These are phyloP conservation scores for Schrenkiella parvula DNA, from an alignment of 345 rosid species.

Conservation along the genomic window DNA sequence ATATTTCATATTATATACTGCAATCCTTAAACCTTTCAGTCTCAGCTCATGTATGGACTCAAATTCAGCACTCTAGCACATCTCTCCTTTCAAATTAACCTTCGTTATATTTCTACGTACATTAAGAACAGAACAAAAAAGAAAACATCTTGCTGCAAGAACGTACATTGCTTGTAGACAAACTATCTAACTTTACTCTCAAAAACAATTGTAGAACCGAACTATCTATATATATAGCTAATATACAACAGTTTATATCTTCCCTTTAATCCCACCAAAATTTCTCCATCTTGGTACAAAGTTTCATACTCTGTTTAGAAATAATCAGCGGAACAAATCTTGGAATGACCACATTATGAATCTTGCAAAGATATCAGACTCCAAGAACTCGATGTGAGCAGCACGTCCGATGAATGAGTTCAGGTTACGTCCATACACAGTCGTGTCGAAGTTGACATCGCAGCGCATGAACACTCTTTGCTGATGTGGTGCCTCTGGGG, in stretches of 20 bases:
- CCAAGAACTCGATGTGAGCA: conserved; percentile 94
- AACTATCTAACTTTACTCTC: not conserved
- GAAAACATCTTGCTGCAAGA: too few species aligned
- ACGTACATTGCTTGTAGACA: not conserved
- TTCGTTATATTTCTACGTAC: too few species aligned
- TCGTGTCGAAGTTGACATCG: conserved; percentile 77
- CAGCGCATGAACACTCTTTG: conserved; percentile 83
- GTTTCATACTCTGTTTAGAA: not conserved
- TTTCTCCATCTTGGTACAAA: not conserved
- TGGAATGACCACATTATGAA: conserved; percentile 97
- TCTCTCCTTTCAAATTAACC: too few species aligned
- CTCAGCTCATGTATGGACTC: too few species aligned
- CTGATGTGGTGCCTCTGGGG: conserved; percentile 26
- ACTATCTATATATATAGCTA: conserved; percentile 6
- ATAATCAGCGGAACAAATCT: conserved; percentile 51
- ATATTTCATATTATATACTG: too few species aligned
- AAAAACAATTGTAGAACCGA: not conserved
- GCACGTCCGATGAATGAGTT: conserved; percentile 88
- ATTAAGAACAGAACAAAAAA: not conserved
- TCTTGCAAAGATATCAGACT: conserved; percentile 72
- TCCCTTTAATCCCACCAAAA: conserved; percentile 11
- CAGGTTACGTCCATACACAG: conserved; percentile 72
- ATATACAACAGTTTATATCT: conserved; percentile 21
- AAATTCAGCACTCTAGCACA: too few species aligned
- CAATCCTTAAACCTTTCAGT: too few species aligned